Evolutionary conservation across 352 stramenopile species (phyloP), one percentile per base, ranked within the genome.

Genomic region (Globisporangium orthogonon): DNA sequence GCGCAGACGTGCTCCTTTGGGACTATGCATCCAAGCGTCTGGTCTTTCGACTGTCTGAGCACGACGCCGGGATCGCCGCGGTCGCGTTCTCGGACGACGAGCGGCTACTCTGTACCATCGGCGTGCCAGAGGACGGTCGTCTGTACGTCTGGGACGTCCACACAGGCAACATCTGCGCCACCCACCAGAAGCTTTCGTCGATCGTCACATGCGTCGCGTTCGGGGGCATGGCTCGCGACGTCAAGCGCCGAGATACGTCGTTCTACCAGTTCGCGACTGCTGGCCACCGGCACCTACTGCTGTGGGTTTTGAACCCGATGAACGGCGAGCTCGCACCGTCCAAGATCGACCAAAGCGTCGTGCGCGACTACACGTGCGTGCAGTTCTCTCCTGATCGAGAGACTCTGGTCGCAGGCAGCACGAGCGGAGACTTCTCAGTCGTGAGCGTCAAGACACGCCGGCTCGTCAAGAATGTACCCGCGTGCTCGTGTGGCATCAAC

Each of bases 51-150:
- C 69, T 98, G 18, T 82, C 74, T 2, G 93, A 98, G 61, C 91
- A 98, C 73, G 92, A 98, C 65, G 62, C 76, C 57, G 91, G 87
- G n/a, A 78, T 98, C 50, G 74, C 83, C 37, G 74, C 75, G 10
- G 60, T 98, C 5, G 75, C 78, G 13, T 98, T 98, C 60, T 97
- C 87, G 6, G 76, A 98, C 58, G 93, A 98, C 65, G 92, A 94
- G 57, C 75, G 83, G 33, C 65, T 98, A 37, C 63, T 98, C 5
- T 91, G 78, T 58, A 86, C 83, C 0, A 76, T 94, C 46, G 91
- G 91, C 11, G 56, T 67, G 7, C 70, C 71, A 1, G 78, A 94
- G 30, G 91, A 98, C 62, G 77, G 78, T 1, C 83, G 88, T 17
- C 66, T 98, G 31, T 92, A 94, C 60, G 66, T 97, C 47, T 98